These are phyloP conservation scores for Datisca glomerata DNA, from an alignment of 306 rosid genomes.

Conservation along the genomic window DNA sequence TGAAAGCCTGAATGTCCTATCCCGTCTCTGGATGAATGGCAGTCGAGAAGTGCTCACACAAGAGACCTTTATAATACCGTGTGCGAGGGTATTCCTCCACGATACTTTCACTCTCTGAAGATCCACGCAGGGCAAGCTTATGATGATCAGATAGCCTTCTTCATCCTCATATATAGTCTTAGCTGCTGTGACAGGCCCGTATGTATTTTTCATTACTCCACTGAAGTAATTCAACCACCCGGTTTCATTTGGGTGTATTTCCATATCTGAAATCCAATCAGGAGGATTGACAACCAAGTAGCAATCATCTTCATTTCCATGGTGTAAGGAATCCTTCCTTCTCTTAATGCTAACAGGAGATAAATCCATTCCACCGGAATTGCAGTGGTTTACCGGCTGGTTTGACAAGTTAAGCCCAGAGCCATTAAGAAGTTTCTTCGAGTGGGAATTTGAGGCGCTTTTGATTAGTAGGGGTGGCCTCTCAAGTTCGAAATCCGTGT, in stretches of 20 bases:
- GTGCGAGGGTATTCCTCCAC: constrained; percentile 81
- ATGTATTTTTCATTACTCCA: constrained; percentile 72
- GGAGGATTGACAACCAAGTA: constrained; percentile 66
- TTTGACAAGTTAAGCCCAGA: constrained; percentile 63
- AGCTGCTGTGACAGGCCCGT: constrained; percentile 88
- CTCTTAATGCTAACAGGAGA: constrained; percentile 55
- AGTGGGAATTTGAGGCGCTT: constrained; percentile 31
- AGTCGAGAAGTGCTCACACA: constrained; percentile 73
- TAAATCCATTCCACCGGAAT: constrained; percentile 56
- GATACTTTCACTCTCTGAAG: constrained; percentile 83
- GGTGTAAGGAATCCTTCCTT: constrained; percentile 61
- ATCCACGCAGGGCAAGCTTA: constrained; percentile 82
- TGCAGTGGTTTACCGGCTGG: constrained; percentile 39
- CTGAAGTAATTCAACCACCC: constrained; percentile 63
- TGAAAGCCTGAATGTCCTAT: constrained; percentile 74
- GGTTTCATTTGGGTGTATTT: constrained; percentile 35
- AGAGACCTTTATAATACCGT: constrained; percentile 79
- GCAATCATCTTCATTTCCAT: constrained; percentile 57
- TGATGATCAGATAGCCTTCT: constrained; percentile 63
- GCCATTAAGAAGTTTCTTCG: constrained; percentile 77
- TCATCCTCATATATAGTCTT: constrained; percentile 85
- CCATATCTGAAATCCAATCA: constrained; percentile 43
- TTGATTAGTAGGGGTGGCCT: constrained; percentile 52
- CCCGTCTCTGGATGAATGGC: constrained; percentile 67
- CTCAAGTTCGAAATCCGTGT: constrained; percentile 79